Evolutionary conservation across 1,139 yeast species (phyloP).

Genomic region (Petasospora rhodanensis): DNA sequence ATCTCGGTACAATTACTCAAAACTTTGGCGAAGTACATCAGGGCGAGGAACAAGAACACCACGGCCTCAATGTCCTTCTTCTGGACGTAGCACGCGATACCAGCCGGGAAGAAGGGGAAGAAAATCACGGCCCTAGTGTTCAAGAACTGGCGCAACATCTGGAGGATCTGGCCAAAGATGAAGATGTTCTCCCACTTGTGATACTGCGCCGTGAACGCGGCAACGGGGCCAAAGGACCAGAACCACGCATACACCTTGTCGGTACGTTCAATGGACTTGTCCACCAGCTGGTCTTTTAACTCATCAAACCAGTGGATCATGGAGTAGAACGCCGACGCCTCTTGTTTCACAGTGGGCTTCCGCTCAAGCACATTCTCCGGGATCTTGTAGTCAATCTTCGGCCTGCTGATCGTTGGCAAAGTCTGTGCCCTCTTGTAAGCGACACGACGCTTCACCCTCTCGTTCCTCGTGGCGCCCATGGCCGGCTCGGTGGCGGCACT

Average conservation of each 20-base stretch:
- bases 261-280: constrained; percentile 15
- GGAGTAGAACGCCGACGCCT: constrained; percentile 20
- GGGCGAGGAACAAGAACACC: constrained; percentile 19
- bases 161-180: constrained; percentile 16
- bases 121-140: constrained; percentile 20
- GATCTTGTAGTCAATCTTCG: constrained; percentile 6
- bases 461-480: constrained; percentile 5
- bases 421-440: constrained; percentile 16
- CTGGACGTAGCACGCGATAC: constrained; percentile 18
- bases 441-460: constrained; percentile 10
- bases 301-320: constrained; percentile 16
- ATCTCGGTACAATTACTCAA: constrained; percentile 23
- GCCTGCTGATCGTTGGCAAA: constrained; percentile 7
- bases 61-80: constrained; percentile 19
- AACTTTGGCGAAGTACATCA: constrained; percentile 24
- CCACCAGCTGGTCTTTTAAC: constrained; percentile 17
- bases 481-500: constrained; percentile 11
- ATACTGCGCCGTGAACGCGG: constrained; percentile 7
- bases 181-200: constrained; percentile 14
- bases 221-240: constrained; percentile 11
- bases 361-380: constrained; percentile 12
- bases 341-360: constrained; percentile 20
- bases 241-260: constrained; percentile 15
- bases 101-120: constrained; percentile 22
- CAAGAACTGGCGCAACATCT: constrained; percentile 15